Conservation (phyloP, 2,329 filamentous ascomycete genomes). For the Arthroderma sp. region DNA sequence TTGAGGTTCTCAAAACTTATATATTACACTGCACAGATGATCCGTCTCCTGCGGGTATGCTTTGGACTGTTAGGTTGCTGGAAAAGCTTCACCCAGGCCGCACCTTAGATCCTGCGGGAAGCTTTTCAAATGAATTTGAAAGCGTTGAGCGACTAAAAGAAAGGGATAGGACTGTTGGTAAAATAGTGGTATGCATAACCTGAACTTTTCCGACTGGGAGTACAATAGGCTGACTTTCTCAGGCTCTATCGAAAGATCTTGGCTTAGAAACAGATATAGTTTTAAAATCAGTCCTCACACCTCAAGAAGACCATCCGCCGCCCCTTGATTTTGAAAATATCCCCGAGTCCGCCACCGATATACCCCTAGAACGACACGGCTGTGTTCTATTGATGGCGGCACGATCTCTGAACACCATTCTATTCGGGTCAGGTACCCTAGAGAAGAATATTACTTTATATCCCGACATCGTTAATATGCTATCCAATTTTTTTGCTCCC, state of each 20-base stretch:
- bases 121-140: conserved; percentile 37
- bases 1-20: conserved; percentile 50
- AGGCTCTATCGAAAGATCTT: conserved; percentile 43
- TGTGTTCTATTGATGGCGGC: conserved; percentile 42
- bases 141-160: conserved; percentile 37
- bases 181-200: conserved; percentile 34
- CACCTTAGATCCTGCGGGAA: conserved; percentile 33
- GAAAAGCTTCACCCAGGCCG: conserved; percentile 43
- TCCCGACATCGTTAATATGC: conserved; percentile 38
- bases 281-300: conserved; percentile 31
- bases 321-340: conserved; percentile 42
- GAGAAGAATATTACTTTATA: conserved; percentile 35
- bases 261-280: conserved; percentile 37
- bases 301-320: conserved; percentile 25
- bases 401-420: conserved; percentile 35
- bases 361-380: conserved; percentile 44
- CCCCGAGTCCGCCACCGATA: conserved; percentile 38
- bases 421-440: conserved; percentile 33
- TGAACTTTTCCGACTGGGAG: conserved; percentile 2
- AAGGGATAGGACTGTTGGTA: conserved; percentile 43
- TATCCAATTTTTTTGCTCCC: conserved; percentile 39
- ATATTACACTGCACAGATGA: conserved; percentile 30
- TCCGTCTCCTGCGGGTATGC: conserved; percentile 26
- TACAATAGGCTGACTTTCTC: background rate
- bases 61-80: conserved; percentile 39